These are phyloP conservation scores for Phylloporus sp. DNA, from an alignment of 768 basidiomycete species.

Conservation along the genomic window DNA sequence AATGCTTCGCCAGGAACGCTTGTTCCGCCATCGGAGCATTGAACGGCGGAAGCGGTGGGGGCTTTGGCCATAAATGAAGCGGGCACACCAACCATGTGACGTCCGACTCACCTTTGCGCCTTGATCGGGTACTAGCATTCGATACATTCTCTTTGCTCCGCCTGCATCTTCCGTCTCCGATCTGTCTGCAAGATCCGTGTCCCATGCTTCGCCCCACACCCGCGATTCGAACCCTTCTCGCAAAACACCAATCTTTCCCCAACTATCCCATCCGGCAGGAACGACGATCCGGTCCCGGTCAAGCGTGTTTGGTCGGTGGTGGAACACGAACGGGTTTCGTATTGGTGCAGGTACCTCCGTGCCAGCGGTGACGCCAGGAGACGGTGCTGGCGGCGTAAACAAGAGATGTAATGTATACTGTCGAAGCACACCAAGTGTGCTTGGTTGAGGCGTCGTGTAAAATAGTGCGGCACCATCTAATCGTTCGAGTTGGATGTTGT, in stretches of 20 bases:
- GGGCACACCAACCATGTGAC: background rate
- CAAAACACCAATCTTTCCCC: slow-evolving; percentile 90
- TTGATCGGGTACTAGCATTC: slow-evolving; percentile 67
- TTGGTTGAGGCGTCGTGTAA: slow-evolving; percentile 80
- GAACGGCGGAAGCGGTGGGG: slow-evolving; percentile 64
- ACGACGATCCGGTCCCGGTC: slow-evolving; percentile 91
- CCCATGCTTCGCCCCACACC: slow-evolving; percentile 75
- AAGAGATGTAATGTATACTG: slow-evolving; percentile 74
- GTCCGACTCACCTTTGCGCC: slow-evolving; percentile 55
- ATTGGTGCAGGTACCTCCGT: slow-evolving; percentile 42
- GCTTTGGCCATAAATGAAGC: slow-evolving; percentile 33
- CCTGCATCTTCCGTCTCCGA: slow-evolving; percentile 36
- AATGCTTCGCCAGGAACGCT: slow-evolving; percentile 83
- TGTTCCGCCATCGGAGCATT: slow-evolving; percentile 86
- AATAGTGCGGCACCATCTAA: slow-evolving; percentile 89
- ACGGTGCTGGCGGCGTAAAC: slow-evolving; percentile 59
- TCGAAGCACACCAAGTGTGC: slow-evolving; percentile 68
- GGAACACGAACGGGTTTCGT: slow-evolving; percentile 82
- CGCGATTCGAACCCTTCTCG: slow-evolving; percentile 89
- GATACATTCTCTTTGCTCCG: slow-evolving; percentile 66
- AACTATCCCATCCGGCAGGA: slow-evolving; percentile 96
- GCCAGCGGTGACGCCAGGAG: slow-evolving; percentile 31
- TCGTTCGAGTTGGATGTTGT: slow-evolving; percentile 2
- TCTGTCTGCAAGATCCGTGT: slow-evolving; percentile 56
- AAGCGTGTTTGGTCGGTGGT: slow-evolving; percentile 81